Conservation (phyloP, 208 protist genomes). For the Willaertia magna region DNA sequence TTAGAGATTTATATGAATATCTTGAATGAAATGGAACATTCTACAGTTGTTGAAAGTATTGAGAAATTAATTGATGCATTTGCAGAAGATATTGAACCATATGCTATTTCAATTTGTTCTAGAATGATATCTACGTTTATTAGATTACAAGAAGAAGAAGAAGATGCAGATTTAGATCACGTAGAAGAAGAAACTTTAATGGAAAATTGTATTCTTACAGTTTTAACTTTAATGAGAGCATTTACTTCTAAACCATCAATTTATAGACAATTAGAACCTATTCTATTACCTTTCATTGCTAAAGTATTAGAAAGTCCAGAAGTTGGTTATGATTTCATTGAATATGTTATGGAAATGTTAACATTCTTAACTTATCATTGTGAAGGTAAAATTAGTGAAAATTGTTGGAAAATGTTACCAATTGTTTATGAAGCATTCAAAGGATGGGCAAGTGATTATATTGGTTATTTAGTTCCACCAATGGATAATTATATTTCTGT, state of each 20-base stretch:
- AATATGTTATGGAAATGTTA: conserved; percentile 57
- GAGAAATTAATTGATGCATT: conserved; percentile 67
- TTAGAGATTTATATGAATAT: conserved; percentile 71
- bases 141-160: not conserved
- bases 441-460: conserved; percentile 62
- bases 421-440: conserved; percentile 29
- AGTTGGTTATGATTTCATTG: conserved; percentile 57
- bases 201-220: not conserved
- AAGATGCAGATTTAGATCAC: not conserved
- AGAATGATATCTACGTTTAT: not conserved
- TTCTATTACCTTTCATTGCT: not conserved
- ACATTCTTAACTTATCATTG: conserved; percentile 60
- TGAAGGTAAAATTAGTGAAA: conserved; percentile 16
- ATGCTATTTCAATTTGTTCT: conserved; percentile 32
- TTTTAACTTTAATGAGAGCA: not conserved
- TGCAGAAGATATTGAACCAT: conserved; percentile 59
- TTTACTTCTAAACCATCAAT: not conserved
- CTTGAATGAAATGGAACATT: conserved; percentile 71
- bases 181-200: not conserved
- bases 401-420: conserved; percentile 29
- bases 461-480: conserved; percentile 58
- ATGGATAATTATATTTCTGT: conserved; percentile 71
- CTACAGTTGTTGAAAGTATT: conserved; percentile 64
- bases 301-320: not conserved
- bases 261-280: not conserved